phyloP scores from a whole-genome alignment of 75 land plant species.

The Picea sitchensis region DNA sequence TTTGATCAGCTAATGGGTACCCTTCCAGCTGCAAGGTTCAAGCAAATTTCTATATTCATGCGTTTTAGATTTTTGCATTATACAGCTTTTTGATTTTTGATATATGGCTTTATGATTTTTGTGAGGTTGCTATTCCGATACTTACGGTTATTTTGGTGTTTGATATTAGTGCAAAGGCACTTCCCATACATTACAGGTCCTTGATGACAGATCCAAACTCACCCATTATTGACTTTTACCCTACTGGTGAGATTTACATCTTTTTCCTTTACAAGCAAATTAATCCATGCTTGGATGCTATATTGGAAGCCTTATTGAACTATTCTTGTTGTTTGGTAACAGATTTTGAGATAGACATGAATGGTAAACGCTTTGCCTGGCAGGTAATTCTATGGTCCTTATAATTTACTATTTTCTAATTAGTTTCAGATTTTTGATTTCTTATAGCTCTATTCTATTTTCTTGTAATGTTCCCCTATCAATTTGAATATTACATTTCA shows the following conservation, averaged over 20 bases:
- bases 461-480: neutral
- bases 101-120: neutral
- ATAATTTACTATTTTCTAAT: neutral
- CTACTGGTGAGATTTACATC: constrained; percentile 40
- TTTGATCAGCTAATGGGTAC: constrained; percentile 98
- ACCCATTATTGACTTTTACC: constrained; percentile 79
- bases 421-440: neutral
- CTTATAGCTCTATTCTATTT: neutral
- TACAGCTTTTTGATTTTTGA: neutral
- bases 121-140: neutral
- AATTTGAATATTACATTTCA: neutral
- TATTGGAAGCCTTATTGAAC: neutral
- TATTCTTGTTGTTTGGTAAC: constrained; percentile 12
- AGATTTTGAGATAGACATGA: constrained; percentile 92
- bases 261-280: neutral
- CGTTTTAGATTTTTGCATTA: neutral
- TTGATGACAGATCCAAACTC: constrained; percentile 85
- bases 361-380: constrained; percentile 90
- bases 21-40: constrained; percentile 89
- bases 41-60: neutral
- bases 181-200: constrained; percentile 70
- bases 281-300: neutral
- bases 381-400: constrained; percentile 43
- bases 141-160: neutral
- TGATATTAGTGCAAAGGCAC: constrained; percentile 57